phyloP scores from a whole-genome alignment of 768 basidiomycete species.

The Kondoa malvinella region DNA sequence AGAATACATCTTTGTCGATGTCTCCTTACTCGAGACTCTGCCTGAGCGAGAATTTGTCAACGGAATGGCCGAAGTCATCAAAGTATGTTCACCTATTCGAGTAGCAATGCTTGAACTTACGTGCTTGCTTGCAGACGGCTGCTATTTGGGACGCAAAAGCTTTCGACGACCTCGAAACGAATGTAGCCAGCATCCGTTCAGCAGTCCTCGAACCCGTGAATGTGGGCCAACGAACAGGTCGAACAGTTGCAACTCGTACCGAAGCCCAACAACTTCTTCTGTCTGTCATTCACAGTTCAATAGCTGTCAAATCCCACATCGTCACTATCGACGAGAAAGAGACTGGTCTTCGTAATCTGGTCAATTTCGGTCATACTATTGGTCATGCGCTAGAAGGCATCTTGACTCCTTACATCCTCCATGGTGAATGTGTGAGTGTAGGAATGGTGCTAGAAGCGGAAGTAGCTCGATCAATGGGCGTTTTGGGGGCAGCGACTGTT shows the following conservation, averaged over 20 bases:
- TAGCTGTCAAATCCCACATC: slow-evolving; percentile 89
- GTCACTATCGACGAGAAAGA: slow-evolving; percentile 94
- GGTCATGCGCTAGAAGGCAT: slow-evolving; percentile 97
- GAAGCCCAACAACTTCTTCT: slow-evolving; percentile 67
- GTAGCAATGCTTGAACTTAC: background rate
- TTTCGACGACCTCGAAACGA: slow-evolving; percentile 72
- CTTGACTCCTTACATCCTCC: slow-evolving; percentile 77
- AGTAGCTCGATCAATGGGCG: slow-evolving; percentile 68
- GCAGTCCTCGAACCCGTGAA: slow-evolving; percentile 50
- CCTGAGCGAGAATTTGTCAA: slow-evolving; percentile 89
- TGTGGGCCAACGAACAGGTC: slow-evolving; percentile 19
- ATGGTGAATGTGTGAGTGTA: slow-evolving; percentile 87
- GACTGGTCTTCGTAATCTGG: slow-evolving; percentile 88
- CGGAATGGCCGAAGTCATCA: slow-evolving; percentile 96
- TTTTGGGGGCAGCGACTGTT: slow-evolving; percentile 76
- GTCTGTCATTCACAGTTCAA: slow-evolving; percentile 77
- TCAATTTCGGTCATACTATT: slow-evolving; percentile 97
- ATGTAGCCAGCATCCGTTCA: slow-evolving; percentile 59
- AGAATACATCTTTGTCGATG: slow-evolving; percentile 90
- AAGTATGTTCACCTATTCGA: slow-evolving; percentile 40
- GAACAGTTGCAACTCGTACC: slow-evolving; percentile 40
- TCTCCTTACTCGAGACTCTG: slow-evolving; percentile 83
- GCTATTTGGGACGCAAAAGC: slow-evolving; percentile 94
- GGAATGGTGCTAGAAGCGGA: slow-evolving; percentile 97
- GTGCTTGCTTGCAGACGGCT: slow-evolving; percentile 50